Conservation (phyloP, 331 rosid species). For the Acacia pycnantha region DNA sequence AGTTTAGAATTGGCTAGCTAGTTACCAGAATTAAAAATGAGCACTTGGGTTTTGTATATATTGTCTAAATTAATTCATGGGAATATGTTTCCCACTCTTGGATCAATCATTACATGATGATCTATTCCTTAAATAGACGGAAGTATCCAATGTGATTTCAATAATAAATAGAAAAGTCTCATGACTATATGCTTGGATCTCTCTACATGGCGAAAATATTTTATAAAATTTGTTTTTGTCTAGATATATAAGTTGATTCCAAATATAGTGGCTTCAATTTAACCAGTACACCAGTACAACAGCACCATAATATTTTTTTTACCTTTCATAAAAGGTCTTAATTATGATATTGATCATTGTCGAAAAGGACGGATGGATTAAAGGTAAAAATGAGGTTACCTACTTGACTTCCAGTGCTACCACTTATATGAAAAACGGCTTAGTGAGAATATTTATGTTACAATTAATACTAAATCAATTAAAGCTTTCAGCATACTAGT, state of each 20-base stretch:
- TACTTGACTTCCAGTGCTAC: too few relatives aligned
- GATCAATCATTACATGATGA: background rate
- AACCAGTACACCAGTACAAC: background rate
- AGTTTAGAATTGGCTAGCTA: background rate
- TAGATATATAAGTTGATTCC: background rate
- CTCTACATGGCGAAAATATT: constrained; percentile 15
- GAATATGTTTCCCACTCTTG: background rate
- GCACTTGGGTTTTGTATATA: background rate
- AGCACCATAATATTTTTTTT: background rate
- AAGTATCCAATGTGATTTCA: background rate
- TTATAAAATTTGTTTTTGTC: constrained; percentile 5
- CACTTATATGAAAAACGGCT: background rate
- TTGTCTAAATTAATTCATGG: constrained; percentile 19
- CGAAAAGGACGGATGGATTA: constrained; percentile 1
- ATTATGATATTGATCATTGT: constrained; percentile 11
- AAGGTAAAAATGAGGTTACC: background rate
- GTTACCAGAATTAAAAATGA: background rate
- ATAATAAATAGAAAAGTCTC: background rate
- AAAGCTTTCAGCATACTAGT: background rate
- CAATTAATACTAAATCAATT: background rate
- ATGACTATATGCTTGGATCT: constrained; percentile 30
- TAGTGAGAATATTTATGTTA: background rate
- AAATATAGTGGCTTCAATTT: background rate
- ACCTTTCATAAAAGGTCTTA: background rate
- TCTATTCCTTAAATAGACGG: background rate